Evolutionary conservation across 2,329 filamentous ascomycete species (phyloP), one percentile per base, ranked within the genome.

Genomic region (Simplicillium aogashimaense): DNA sequence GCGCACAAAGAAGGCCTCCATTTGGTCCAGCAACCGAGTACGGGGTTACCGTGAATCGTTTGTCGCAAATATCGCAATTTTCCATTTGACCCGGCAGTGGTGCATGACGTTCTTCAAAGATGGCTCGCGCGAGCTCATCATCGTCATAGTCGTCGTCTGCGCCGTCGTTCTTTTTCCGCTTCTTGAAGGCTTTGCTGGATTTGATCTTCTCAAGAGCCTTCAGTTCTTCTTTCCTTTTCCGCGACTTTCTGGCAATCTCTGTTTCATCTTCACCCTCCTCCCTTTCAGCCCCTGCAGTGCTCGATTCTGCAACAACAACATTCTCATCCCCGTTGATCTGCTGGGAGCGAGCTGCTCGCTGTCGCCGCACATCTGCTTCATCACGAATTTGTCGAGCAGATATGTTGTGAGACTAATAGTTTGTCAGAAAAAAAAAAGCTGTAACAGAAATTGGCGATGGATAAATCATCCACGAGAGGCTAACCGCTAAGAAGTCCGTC

Each of bases 21-120:
- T 83, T 71, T 1, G 86, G 83, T 1, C 85, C 87, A 20, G 81
- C 75, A 48, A 87, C 83, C 46, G 83, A 88, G 63, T 95, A 95
- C 1, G 86, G 75, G 0, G 90, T 95, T 35, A 97, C 89, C 0
- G 87, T 95, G 55, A 97, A 97, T 30, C 88, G 80, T 58, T 92
- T 94, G 34, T 74, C 72, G 58, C 90, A 97, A 3, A 81, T 65
- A 46, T 85, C 87, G 56, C 90, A 97, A 49, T 95, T 89, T 47
- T 85, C 87, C 54, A 90, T 76, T 59, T 97, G 90, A 3, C 86
- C 88, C 2, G 87, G 85, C n/a, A 81, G 57, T 2, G 81, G 80
- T 28, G 66, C 66, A 30, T 61, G 51, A 18, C 55, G 57, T 44
- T 70, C 51, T 38, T 72, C 50, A 52, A 77, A 63, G 14, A 77